Evolutionary conservation across 1,139 yeast genomes (phyloP), one percentile per base, ranked within the genome.

Genomic region (Yamadazyma conglobata): DNA sequence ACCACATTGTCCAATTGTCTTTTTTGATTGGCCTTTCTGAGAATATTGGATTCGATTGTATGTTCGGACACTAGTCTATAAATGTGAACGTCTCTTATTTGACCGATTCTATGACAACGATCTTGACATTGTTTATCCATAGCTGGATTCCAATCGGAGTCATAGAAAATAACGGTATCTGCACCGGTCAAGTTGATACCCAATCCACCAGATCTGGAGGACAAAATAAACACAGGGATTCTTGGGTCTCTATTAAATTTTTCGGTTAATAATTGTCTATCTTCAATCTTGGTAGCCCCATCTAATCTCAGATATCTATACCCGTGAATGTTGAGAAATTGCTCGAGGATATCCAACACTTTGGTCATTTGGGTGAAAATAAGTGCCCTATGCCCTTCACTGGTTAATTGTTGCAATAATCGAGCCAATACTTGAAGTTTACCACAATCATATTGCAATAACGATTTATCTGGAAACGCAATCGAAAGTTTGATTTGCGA

Each of bases 71-170:
- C 97, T 60, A 93, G 84, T 39, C 99, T 70, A 61, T 93, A 93
- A 34, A 93, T 91, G 54, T 93, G 98, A 22, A 93, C 99, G 53
- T 93, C 98, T 46, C 98, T 73, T 14, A 95, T 87, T 54, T 93
- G 99, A 4, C 99, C 99, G 53, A 93, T 93, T 66, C 99, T 82
- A 58, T 93, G 99, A 62, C 98, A 91, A 56, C 99, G 79, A 60
- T 93, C 99, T 58, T 93, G 98, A 63, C 98, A 93, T 58, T 93
- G 99, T 52, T 88, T 87, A 58, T 93, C 99, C 97, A 93, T 93
- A 2, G 97, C 95, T 2, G 99, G 99, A 54, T 93, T 93, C 99
- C 99, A 93, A 60, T 93, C 99, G 2, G 96, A 88, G 58, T 93
- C 99, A 54, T 93, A 93, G 57, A 93, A 93, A n/a, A 93, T 88